Evolutionary conservation across 345 rosid species (phyloP).

Genomic region (Tarenaya hassleriana): DNA sequence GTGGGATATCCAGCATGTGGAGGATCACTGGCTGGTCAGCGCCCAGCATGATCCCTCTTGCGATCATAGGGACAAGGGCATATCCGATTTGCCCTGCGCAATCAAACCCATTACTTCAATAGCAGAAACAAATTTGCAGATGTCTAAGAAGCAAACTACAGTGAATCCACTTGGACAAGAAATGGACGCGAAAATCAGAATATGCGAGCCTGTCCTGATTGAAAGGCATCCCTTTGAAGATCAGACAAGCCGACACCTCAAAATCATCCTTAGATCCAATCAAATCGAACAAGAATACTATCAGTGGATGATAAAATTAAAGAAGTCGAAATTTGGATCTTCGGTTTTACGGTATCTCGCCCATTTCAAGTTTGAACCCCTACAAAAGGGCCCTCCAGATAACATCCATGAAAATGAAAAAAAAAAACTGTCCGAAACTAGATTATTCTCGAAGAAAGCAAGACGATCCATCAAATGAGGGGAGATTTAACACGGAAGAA

Average conservation of each 20-base stretch:
- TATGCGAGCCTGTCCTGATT: not conserved
- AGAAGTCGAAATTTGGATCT: too few species aligned
- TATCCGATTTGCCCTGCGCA: constrained; percentile 94
- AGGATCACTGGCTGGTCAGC: constrained; percentile 95
- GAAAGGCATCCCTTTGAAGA: not conserved
- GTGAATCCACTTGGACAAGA: not conserved
- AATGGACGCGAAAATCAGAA: not conserved
- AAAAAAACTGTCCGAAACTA: not conserved
- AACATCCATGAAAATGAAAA: not conserved
- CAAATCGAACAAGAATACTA: too few species aligned
- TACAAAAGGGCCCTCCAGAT: too few species aligned
- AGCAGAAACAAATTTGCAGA: not conserved
- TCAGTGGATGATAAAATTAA: too few species aligned
- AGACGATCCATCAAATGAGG: not conserved
- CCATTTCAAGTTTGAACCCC: too few species aligned
- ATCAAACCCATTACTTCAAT: not conserved
- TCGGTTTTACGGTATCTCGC: too few species aligned
- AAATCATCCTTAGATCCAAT: too few species aligned
- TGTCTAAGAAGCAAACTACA: not conserved
- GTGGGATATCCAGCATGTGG: constrained; percentile 96
- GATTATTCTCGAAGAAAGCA: not conserved
- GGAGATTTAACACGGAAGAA: too few species aligned
- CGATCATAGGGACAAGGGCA: constrained; percentile 98
- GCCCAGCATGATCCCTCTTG: constrained; percentile 95
- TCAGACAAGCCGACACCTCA: not conserved